Evolutionary conservation across 768 basidiomycete species (phyloP), one percentile per base, ranked within the genome.

Genomic region (Amanita subjunquillea): DNA sequence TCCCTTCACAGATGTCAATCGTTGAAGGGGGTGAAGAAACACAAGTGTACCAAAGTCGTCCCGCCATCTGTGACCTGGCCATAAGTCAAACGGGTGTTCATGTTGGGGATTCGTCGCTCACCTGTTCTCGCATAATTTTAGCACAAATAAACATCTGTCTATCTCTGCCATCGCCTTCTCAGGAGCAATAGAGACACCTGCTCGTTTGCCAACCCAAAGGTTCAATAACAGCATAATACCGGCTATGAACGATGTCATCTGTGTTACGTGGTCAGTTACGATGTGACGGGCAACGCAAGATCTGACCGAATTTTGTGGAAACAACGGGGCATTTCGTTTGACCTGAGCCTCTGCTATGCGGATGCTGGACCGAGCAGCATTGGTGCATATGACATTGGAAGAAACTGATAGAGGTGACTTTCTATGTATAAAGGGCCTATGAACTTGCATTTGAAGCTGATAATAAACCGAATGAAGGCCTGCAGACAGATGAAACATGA

Each of bases 361-460:
- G 23, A 75, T 77, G 54, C 79, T 84, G 0, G 83, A 82, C 9
- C 89, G 72, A 1, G 90, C 86, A 1, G 91, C 80, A 52, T 87
- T 73, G 25, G 83, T 75, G 61, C 82, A 87, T 51, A 83, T 84
- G 1, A 83, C 78, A 10, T 83, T 72, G 0, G 81, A 84, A 7
- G 81, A 76, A 51, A 77, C 73, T 2, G 74, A 69, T 15, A 76
- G 58, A 3, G 60, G 48, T 4, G 72, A 68, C 1, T 68, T 64
- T 51, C 69, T 72, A 9, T 67, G 64, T 8, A 89, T 73, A 66
- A 87, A 88, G 0, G 85, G 82, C 9, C 85, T 76, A 62, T 89
- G 85, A 40, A 85, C 71, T 50, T 82, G 71, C 55, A 88, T 87
- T 61, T 82, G 77, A 10, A 75, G 59, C 38, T 79, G 72, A 60